Evolutionary conservation across 2,329 filamentous ascomycete species (phyloP), one percentile per base, ranked within the genome.

Genomic region (Thielaviopsis musarum): DNA sequence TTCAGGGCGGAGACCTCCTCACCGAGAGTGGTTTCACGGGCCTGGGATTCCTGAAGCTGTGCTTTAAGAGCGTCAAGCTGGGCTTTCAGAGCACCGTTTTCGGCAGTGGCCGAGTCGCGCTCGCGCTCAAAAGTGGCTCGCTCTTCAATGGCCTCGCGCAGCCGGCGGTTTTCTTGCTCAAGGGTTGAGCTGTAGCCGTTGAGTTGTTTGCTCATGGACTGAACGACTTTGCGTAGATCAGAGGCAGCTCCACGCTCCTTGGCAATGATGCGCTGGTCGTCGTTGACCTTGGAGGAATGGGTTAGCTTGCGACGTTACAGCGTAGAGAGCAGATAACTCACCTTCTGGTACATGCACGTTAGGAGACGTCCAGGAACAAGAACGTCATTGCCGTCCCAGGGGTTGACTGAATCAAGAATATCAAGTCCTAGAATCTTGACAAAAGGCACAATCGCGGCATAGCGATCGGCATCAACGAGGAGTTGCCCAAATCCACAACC

Each of bases 101-200:
- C 69, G 45, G 67, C 69, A 49, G 67, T 62, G 0, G 66, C 65
- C 7, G 62, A 51, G 9, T 69, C 66, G 52, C 73, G 73, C 34
- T 80, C 71, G 21, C 67, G 70, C 64, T 81, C 73, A 49, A 76
- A 77, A 5, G 64, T 65, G 38, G 70, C 71, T 38, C 78, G 75
- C 22, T 83, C 79, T 60, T 75, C 69, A 5, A 81, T 66, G 2
- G 80, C 77, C 15, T 70, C 70, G 63, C 77, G 74, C 60, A 75
- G 76, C 52, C 72, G 73, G 7, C 69, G 66, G 56, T 80, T 75
- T 3, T 80, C 73, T 5, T 68, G 67, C 22, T 70, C 69, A 2
- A 75, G 66, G 1, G 76, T 76, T 22, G 69, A 69, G 55, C 74
- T 69, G 57, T 76, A 72, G 19, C 75, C 75, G 30, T 74, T 72